These are phyloP conservation scores for Saturnispora bothae DNA, from an alignment of 805 yeast genomes.

Conservation along the genomic window DNA sequence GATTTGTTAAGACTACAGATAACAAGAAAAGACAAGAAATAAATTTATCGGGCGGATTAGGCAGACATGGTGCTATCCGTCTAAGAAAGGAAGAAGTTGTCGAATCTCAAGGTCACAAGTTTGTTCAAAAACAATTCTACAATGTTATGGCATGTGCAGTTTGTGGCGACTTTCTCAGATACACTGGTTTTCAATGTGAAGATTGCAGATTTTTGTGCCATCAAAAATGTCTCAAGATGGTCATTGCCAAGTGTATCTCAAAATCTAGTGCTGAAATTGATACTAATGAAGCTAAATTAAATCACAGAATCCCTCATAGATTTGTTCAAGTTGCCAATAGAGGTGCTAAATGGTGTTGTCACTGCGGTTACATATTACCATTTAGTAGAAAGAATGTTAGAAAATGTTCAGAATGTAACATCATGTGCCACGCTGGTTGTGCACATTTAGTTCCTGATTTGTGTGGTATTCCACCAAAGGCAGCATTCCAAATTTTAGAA, in stretches of 20 bases:
- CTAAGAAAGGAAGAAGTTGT: conserved; percentile 84
- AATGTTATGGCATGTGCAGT: conserved; percentile 95
- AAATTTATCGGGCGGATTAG: conserved; percentile 52
- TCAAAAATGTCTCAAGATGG: conserved; percentile 69
- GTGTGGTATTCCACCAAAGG: conserved; percentile 98
- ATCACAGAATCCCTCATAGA: conserved; percentile 95
- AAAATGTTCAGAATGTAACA: conserved; percentile 88
- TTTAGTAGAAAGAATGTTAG: conserved; percentile 90
- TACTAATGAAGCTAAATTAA: conserved; percentile 69
- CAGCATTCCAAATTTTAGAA: conserved; percentile 78
- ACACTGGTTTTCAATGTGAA: conserved; percentile 79
- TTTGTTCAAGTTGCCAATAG: conserved; percentile 86
- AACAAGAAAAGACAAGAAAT: conserved; percentile 36
- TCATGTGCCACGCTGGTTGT: conserved; percentile 89
- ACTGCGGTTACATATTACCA: conserved; percentile 93
- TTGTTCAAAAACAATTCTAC: conserved; percentile 90
- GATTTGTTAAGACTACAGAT: conserved; percentile 56
- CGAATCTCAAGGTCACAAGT: conserved; percentile 95
- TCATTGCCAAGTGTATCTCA: conserved; percentile 75
- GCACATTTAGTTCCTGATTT: conserved; percentile 94
- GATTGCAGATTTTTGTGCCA: conserved; percentile 76
- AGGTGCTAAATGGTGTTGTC: conserved; percentile 99
- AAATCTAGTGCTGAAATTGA: conserved; percentile 61
- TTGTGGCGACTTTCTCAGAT: conserved; percentile 89
- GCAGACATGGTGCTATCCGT: conserved; percentile 97